A percentile compares a stretch with the other conserved stretches of the same genome.
Conservation (phyloP, 768 basidiomycete genomes). For the Leccinum boreale region DNA sequence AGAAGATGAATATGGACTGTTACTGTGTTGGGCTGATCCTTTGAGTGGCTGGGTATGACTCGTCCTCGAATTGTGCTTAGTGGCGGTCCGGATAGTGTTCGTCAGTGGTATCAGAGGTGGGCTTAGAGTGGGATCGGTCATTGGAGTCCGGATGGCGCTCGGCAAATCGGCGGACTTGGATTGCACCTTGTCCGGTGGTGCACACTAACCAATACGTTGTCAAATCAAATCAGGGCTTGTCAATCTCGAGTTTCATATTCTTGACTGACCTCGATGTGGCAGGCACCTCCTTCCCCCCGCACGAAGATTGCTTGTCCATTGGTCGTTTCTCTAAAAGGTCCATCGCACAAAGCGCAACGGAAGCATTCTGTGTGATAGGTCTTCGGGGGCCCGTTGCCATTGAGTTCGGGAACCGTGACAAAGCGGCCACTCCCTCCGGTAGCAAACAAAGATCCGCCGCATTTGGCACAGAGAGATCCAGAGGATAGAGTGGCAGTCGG, state of each 20-base stretch:
- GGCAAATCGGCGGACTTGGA: conserved; percentile 12
- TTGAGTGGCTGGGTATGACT: conserved; percentile 10
- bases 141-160: conserved; percentile 9
- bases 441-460: conserved; percentile 55
- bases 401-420: conserved; percentile 63
- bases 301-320: conserved; percentile 72
- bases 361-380: conserved; percentile 77
- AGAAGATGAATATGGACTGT: conserved; percentile 26
- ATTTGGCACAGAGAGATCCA: conserved; percentile 57
- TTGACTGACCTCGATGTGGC: conserved; percentile 54
- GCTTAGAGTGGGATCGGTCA: conserved; percentile 8
- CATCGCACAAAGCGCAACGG: conserved; percentile 63
- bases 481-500: conserved; percentile 33
- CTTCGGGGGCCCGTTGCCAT: conserved; percentile 41
- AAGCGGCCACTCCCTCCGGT: conserved; percentile 58
- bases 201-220: conserved; percentile 33
- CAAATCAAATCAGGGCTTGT: conserved; percentile 9
- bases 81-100: conserved; percentile 13
- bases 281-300: conserved; percentile 58
- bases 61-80: conserved; percentile 4
- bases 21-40: conserved; percentile 11
- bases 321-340: conserved; percentile 56
- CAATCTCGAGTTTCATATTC: background rate
- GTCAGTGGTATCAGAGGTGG: conserved; percentile 21
- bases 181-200: conserved; percentile 35